Conservation (phyloP, 306 rosid genomes). For the Glycine soja region DNA sequence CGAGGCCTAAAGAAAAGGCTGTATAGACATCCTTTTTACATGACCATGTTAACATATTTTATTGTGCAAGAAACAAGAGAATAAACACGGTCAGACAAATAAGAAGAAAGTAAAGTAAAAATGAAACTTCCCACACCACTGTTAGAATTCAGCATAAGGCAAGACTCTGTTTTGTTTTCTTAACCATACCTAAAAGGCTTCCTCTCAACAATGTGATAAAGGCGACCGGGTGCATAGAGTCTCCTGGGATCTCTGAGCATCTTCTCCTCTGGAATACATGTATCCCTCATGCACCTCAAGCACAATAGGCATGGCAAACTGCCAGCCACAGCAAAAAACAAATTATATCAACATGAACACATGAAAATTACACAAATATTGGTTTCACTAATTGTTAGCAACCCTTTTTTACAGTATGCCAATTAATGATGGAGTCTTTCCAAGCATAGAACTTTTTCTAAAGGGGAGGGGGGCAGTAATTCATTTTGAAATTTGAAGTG, state of each 20-base stretch:
- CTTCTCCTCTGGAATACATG: conserved; percentile 83
- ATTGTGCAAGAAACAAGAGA: conserved; percentile 26
- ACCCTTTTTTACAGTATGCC: conserved; percentile 12
- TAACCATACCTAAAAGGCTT: conserved; percentile 76
- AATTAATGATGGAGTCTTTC: background rate
- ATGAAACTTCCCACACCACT: background rate
- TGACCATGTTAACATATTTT: conserved; percentile 9
- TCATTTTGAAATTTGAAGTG: background rate
- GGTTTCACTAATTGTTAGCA: background rate
- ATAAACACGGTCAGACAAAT: conserved; percentile 1
- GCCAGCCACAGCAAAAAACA: conserved; percentile 44
- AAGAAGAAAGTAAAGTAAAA: background rate
- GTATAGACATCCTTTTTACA: background rate
- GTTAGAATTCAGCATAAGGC: background rate
- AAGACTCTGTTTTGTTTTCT: conserved; percentile 3
- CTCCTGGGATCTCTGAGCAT: conserved; percentile 95
- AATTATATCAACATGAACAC: background rate
- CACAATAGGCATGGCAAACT: conserved; percentile 93
- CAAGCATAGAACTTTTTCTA: background rate
- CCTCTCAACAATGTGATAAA: conserved; percentile 94
- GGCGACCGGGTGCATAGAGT: conserved; percentile 95
- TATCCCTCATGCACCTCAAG: conserved; percentile 83
- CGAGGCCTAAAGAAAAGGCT: conserved; percentile 21
- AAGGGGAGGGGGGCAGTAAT: too few species aligned
- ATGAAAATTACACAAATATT: background rate